A percentile compares a stretch with the other conserved stretches of the same genome.
Evolutionary conservation across 495 filamentous ascomycete species (phyloP).

Genomic region (Penicillium lividum): DNA sequence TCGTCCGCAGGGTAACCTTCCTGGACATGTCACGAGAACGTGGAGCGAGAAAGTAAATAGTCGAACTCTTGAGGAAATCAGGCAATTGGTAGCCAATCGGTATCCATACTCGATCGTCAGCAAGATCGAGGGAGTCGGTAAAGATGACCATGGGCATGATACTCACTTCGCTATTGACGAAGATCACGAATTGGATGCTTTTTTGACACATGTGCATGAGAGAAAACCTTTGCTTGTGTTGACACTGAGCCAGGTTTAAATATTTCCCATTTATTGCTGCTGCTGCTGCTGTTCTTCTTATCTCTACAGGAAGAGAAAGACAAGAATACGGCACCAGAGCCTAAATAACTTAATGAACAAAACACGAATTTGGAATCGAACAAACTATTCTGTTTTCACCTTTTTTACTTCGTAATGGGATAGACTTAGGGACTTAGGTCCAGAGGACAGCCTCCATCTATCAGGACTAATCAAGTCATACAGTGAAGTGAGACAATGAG

Average conservation of each 20-base stretch:
- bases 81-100: conserved; percentile 53
- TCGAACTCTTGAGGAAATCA: conserved; percentile 57
- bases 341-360: neutral
- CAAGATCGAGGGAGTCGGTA: conserved; percentile 66
- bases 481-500: neutral
- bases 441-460: no score
- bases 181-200: conserved; percentile 70
- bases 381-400: neutral
- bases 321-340: neutral
- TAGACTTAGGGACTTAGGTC: no score
- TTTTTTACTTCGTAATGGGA: neutral
- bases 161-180: conserved; percentile 60
- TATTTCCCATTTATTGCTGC: neutral
- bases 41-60: conserved; percentile 64
- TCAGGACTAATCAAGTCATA: no score
- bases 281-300: neutral
- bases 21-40: conserved; percentile 41
- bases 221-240: conserved; percentile 70
- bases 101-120: conserved; percentile 56
- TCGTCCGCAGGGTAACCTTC: conserved; percentile 52
- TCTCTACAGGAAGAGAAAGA: neutral
- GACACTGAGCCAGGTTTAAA: conserved; percentile 30
- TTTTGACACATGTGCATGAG: conserved; percentile 61
- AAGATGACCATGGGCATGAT: conserved; percentile 58
- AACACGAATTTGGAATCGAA: neutral